Conservation (phyloP, 2,329 filamentous ascomycete species). For the Fusarium sp. region DNA sequence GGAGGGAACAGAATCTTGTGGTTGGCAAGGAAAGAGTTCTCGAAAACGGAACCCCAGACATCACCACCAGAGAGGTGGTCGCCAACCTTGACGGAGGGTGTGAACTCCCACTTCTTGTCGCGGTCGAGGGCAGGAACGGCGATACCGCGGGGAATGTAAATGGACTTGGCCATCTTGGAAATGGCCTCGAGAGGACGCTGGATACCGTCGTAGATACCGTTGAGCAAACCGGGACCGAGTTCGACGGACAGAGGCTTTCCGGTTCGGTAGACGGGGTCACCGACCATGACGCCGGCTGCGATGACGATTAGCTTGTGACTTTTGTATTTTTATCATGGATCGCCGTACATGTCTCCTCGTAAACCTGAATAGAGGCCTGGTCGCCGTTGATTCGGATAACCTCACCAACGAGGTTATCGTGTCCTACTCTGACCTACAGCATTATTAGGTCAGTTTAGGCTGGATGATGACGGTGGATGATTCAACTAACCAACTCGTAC, state of each 20-base stretch:
- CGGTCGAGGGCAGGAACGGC: slow-evolving; percentile 88
- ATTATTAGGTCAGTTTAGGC: slow-evolving; percentile 23
- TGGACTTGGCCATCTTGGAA: slow-evolving; percentile 79
- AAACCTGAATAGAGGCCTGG: slow-evolving; percentile 97
- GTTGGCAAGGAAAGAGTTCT: slow-evolving; percentile 93
- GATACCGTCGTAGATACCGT: slow-evolving; percentile 99
- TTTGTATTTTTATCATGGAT: slow-evolving; percentile 3
- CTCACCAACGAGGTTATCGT: slow-evolving; percentile 92
- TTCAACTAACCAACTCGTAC: slow-evolving; percentile 87
- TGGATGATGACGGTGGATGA: slow-evolving; percentile 6
- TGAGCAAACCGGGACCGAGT: slow-evolving; percentile 94
- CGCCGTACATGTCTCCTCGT: slow-evolving; percentile 91
- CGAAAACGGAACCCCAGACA: slow-evolving; percentile 92
- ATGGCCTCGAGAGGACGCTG: slow-evolving; percentile 93
- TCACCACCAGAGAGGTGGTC: slow-evolving; percentile 98
- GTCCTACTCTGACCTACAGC: slow-evolving; percentile 84
- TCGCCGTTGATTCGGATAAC: slow-evolving; percentile 98
- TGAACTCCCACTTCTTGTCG: slow-evolving; percentile 96
- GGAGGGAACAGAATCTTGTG: slow-evolving; percentile 95
- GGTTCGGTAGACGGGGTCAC: slow-evolving; percentile 89
- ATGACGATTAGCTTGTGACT: slow-evolving; percentile 31
- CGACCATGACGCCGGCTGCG: slow-evolving; percentile 90
- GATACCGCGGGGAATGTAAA: slow-evolving; percentile 98
- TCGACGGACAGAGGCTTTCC: slow-evolving; percentile 98
- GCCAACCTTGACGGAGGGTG: slow-evolving; percentile 88